Evolutionary conservation across 2,329 filamentous ascomycete genomes (phyloP), one percentile per base, ranked within the genome.

Genomic region (Trichoderma lentiforme): DNA sequence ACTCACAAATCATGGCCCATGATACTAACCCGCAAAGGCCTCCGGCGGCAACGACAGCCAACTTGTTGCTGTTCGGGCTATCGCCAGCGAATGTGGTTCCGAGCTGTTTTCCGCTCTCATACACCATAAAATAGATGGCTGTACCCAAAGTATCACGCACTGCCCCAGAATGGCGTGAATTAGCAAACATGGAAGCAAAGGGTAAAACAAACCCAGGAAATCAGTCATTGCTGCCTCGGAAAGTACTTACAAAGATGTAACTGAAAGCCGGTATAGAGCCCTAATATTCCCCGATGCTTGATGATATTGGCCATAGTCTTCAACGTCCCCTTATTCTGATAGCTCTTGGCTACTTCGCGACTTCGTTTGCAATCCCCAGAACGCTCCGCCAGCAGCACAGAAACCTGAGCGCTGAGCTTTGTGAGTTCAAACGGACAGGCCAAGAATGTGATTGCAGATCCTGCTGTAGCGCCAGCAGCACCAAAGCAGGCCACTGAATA

Each of bases 341-440:
- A 93, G 80, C 90, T 93, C 70, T 87, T 83, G 26, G 89, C 89
- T 65, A 91, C 86, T 14, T 86, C 86, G 74, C 87, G 89, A 76
- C 85, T 88, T 74, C 87, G 84, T 63, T 81, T 78, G 65, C 74
- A 78, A 21, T 75, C 75, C 8, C 76, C 77, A 15, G 80, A 80
- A 7, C 81, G 79, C 71, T 83, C 80, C 21, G 91, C 91, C 83
- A 95, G 89, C 72, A 95, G 84, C 12, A 94, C 92, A 2, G 93
- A 94, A 24, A 96, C 92, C 80, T 97, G 93, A 18, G 93, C 93
- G 80, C 92, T 95, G 72, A 96, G 86, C 81, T 97, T 97, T n/a
- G 93, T 95, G 80, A 97, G 86, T 81, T 97, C 93, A 79, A 97
- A 97, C 1, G 93, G 93, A 78, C 93, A 97, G 75, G 93, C 93